Evolutionary conservation across 768 basidiomycete species (phyloP).

Genomic region (Xerocomus brunneocitrinus): DNA sequence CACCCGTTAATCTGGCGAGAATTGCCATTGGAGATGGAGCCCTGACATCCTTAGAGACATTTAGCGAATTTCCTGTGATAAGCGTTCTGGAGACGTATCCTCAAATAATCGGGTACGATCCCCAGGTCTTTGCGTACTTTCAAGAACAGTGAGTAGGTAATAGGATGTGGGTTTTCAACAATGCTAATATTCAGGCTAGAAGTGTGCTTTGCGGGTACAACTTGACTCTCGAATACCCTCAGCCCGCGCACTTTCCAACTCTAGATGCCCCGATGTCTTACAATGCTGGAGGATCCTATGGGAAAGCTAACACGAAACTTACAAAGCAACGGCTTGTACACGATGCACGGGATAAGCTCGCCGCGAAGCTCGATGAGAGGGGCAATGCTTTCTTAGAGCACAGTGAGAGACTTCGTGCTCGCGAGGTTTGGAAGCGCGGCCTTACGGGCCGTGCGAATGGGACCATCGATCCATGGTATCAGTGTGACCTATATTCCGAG

Average conservation of each 20-base stretch:
- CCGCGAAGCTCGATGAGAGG: conserved; percentile 6
- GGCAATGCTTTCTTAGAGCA: conserved; percentile 18
- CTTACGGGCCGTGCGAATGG: conserved; percentile 48
- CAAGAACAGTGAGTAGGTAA: conserved; percentile 51
- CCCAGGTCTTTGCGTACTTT: conserved; percentile 63
- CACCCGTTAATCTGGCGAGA: conserved; percentile 64
- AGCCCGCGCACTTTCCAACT: conserved; percentile 47
- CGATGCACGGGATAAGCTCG: conserved; percentile 7
- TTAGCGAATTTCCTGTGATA: conserved; percentile 53
- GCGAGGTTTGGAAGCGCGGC: conserved; percentile 41
- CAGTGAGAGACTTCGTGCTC: conserved; percentile 17
- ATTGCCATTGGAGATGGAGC: conserved; percentile 70
- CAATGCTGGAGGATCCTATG: background rate
- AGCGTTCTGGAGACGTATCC: conserved; percentile 67
- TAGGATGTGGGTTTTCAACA: background rate
- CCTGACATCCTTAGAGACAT: conserved; percentile 46
- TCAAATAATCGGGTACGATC: conserved; percentile 70
- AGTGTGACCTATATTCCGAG: conserved; percentile 56
- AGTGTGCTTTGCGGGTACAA: conserved; percentile 59
- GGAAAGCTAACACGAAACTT: conserved; percentile 1
- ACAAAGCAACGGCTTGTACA: conserved; percentile 11
- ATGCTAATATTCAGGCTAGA: conserved; percentile 30
- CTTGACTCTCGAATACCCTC: conserved; percentile 66
- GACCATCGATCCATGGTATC: conserved; percentile 57
- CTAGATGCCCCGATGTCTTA: background rate